These are phyloP conservation scores for Neoarthrinium moseri DNA, from an alignment of 2,329 filamentous ascomycete genomes.

Conservation along the genomic window DNA sequence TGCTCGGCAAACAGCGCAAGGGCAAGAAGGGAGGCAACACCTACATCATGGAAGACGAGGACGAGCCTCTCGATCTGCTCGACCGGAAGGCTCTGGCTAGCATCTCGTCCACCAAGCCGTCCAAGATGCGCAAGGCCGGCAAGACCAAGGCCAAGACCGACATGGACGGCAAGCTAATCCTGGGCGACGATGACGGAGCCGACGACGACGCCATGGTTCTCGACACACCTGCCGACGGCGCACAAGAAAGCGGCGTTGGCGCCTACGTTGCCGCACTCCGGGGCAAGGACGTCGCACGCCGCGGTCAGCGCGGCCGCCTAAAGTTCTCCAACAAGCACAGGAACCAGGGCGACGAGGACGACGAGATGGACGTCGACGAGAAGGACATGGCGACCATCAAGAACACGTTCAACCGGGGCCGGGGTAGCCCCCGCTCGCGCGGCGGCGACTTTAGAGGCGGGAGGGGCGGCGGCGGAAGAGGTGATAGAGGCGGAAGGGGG, in stretches of 20 bases:
- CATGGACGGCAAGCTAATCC: conserved; percentile 76
- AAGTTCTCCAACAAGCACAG: conserved; percentile 67
- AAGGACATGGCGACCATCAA: conserved; percentile 49
- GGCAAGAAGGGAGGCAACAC: conserved; percentile 63
- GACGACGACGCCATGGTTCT: conserved; percentile 61
- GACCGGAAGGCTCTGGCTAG: conserved; percentile 86
- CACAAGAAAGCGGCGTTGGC: conserved; percentile 55
- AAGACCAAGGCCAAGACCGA: conserved; percentile 66
- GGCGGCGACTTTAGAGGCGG: conserved; percentile 31
- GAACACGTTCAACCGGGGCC: conserved; percentile 39
- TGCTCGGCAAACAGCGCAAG: conserved; percentile 38
- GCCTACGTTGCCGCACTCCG: conserved; percentile 70
- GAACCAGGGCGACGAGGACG: conserved; percentile 40
- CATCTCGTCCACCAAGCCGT: conserved; percentile 87
- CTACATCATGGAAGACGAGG: conserved; percentile 92
- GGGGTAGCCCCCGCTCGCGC: conserved; percentile 19
- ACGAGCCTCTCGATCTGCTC: conserved; percentile 91
- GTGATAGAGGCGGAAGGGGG: conserved; percentile 33
- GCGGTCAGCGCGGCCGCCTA: conserved; percentile 65
- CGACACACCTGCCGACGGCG: conserved; percentile 45
- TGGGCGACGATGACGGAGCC: conserved; percentile 59
- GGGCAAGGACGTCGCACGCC: conserved; percentile 63
- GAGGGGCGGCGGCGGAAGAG: conserved; percentile 23
- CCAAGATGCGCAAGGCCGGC: conserved; percentile 56
- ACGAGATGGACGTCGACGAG: conserved; percentile 46